Conservation (phyloP, 352 stramenopile species). For the Albugo candida region DNA sequence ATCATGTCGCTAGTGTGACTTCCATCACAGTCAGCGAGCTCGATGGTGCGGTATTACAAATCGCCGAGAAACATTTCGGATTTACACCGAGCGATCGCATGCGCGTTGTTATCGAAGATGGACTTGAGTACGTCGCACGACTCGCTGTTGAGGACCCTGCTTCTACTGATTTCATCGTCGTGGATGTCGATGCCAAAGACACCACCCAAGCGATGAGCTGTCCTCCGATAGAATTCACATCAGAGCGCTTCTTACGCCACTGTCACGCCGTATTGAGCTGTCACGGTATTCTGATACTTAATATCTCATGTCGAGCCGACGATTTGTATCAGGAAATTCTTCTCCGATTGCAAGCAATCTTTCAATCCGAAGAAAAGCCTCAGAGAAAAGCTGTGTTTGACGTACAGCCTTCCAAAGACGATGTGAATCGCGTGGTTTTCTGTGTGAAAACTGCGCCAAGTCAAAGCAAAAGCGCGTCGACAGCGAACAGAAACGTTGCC, state of each 20-base stretch:
- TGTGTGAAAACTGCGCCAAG: slow-evolving; percentile 15
- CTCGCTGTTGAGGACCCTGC: no score
- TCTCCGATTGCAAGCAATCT: slow-evolving; percentile 16
- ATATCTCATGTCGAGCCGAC: slow-evolving; percentile 34
- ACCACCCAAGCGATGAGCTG: slow-evolving; percentile 34
- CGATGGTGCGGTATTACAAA: slow-evolving; percentile 29
- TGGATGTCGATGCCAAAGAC: slow-evolving; percentile 64
- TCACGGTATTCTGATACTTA: slow-evolving; percentile 34
- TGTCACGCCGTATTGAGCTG: slow-evolving; percentile 15
- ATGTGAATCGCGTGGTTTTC: slow-evolving; percentile 47
- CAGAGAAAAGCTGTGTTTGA: background rate
- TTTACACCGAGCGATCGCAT: slow-evolving; percentile 27
- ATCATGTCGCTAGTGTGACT: slow-evolving; percentile 16
- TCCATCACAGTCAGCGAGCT: slow-evolving; percentile 40
- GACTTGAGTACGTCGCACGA: slow-evolving; percentile 18
- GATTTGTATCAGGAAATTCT: slow-evolving; percentile 30
- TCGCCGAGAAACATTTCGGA: slow-evolving; percentile 51
- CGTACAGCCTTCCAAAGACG: slow-evolving; percentile 13
- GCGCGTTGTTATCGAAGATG: slow-evolving; percentile 24
- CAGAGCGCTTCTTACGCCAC: slow-evolving; percentile 19
- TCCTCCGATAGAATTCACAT: slow-evolving; percentile 38
- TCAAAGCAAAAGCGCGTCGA: slow-evolving; percentile 17
- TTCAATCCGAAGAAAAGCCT: slow-evolving; percentile 4
- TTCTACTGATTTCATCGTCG: slow-evolving; percentile 46
- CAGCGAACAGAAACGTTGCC: slow-evolving; percentile 10